Evolutionary conservation across 1,284 basidiomycete genomes (phyloP), one percentile per base, ranked within the genome.

Genomic region (Cryptococcus jaspeensis): DNA sequence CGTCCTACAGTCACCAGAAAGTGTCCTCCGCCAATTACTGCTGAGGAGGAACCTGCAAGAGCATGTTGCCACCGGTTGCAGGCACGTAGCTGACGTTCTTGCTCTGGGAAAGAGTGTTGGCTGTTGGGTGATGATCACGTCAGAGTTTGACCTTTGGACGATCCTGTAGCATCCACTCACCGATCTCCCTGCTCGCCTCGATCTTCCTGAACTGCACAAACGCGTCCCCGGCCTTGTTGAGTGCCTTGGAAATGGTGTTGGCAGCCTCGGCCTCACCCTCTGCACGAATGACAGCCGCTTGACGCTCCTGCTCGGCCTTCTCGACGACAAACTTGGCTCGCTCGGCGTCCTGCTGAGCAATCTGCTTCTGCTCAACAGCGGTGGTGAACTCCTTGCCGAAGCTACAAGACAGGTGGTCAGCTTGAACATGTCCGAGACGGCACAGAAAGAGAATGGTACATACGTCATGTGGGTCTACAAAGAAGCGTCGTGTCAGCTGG

Each of bases 231-330:
- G 93, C 94, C 81, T 88, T 91, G 71, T 91, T 88, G 72, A 76
- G 56, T n/a, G 96, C 92, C 60, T 82, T 84, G 15, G 92, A 95
- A 72, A 99, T 97, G 56, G 92, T 94, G 56, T 85, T 81, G 6
- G 93, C 93, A 9, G 95, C 96, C 80, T 99, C 94, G 4, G 95
- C 95, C 81, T 99, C 95, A 60, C 96, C 96, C 78, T 99, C 95
- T 1, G 96, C 94, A 55, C 96, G 87, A 63, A 99, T 97, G 62
- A 99, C 94, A 6, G 92, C 88, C 1, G 95, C 96, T 81, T 99
- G 95, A 57, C 94, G 87, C 78, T 99, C 96, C 88, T 99, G 96
- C 77, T 99, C 95, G 37, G 96, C 92, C 59, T 76, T 75, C 56
- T 99, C 96, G 63, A 99, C 95, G 64, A 99, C 90, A 78, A 99